Percentiles rank a stretch among this genome's conserved stretches.
These are phyloP conservation scores for Poronia punctata DNA, from an alignment of 495 filamentous ascomycete species.

Conservation along the genomic window DNA sequence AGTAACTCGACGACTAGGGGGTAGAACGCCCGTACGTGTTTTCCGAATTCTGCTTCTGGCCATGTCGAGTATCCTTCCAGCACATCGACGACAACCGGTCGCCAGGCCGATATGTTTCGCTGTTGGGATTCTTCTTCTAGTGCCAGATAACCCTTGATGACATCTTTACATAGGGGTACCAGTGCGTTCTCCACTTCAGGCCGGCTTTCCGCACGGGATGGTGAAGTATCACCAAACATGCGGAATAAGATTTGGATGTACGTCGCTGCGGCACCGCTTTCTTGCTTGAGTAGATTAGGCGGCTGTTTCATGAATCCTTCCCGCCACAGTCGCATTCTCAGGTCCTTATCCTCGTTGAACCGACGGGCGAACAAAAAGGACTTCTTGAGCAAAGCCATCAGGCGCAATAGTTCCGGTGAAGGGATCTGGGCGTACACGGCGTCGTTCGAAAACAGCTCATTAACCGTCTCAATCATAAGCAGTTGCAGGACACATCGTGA, in stretches of 20 bases:
- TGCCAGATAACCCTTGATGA: slow-evolving; percentile 71
- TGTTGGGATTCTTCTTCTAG: slow-evolving; percentile 94
- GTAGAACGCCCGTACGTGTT: slow-evolving; percentile 76
- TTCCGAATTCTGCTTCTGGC: slow-evolving; percentile 71
- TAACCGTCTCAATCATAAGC: slow-evolving; percentile 98
- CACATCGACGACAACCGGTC: slow-evolving; percentile 96
- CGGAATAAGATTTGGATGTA: slow-evolving; percentile 91
- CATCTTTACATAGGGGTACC: slow-evolving; percentile 89
- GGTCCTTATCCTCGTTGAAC: slow-evolving; percentile 95
- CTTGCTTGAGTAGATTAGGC: slow-evolving; percentile 96
- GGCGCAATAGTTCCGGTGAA: slow-evolving; percentile 72
- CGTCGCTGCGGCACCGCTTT: slow-evolving; percentile 83
- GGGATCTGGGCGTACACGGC: slow-evolving; percentile 91
- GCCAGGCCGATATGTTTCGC: slow-evolving; percentile 91
- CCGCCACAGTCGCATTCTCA: slow-evolving; percentile 87
- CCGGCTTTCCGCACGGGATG: slow-evolving; percentile 71
- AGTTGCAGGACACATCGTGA: slow-evolving; percentile 97
- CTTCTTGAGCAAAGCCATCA: slow-evolving; percentile 92
- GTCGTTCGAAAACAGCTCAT: slow-evolving; percentile 96
- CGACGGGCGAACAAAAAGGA: slow-evolving; percentile 91
- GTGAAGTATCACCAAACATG: slow-evolving; percentile 88
- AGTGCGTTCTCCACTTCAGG: slow-evolving; percentile 81
- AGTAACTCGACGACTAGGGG: slow-evolving; percentile 80
- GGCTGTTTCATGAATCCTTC: slow-evolving; percentile 99
- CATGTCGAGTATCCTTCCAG: slow-evolving; percentile 90